Conservation (phyloP, 2,329 filamentous ascomycete species). For the Cladosporium sp. region DNA sequence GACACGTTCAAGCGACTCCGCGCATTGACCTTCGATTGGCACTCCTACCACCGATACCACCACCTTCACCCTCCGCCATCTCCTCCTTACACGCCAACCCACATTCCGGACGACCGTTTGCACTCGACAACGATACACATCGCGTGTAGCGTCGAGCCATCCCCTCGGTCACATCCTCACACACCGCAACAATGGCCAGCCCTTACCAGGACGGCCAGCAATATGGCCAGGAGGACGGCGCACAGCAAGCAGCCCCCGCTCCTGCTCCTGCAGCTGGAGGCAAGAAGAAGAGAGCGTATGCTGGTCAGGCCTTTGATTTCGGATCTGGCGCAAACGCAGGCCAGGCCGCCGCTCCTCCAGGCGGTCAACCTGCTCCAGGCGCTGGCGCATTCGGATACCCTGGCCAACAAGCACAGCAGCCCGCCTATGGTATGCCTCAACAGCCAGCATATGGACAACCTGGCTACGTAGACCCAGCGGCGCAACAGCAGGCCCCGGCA, state of each 20-base stretch:
- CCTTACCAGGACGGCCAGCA: conserved; percentile 14
- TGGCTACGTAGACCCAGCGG: conserved; percentile 10
- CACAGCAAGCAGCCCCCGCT: conserved; percentile 19
- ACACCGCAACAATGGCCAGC: conserved; percentile 8
- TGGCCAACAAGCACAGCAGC: conserved; percentile 28
- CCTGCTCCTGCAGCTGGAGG: conserved; percentile 23
- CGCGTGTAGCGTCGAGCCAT: not conserved
- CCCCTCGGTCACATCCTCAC: not conserved
- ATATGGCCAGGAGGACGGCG: conserved; percentile 17
- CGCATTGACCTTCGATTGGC: conserved; percentile 1
- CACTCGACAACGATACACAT: not conserved
- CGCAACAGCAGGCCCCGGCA: conserved; percentile 4
- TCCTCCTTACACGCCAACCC: not conserved
- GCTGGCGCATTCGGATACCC: conserved; percentile 41
- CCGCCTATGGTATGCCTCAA: conserved; percentile 30
- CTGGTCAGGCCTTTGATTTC: conserved; percentile 91
- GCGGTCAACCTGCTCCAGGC: conserved; percentile 34
- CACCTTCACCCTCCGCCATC: not conserved
- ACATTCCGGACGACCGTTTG: not conserved
- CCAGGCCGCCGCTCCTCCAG: conserved; percentile 31
- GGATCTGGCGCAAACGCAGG: conserved; percentile 73
- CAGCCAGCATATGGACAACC: conserved; percentile 28
- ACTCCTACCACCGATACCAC: conserved; percentile 8
- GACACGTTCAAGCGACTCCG: conserved; percentile 6
- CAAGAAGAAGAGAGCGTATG: conserved; percentile 94